Evolutionary conservation across 2,329 filamentous ascomycete species (phyloP).

Genomic region (Microdochium trichocladiopsis): DNA sequence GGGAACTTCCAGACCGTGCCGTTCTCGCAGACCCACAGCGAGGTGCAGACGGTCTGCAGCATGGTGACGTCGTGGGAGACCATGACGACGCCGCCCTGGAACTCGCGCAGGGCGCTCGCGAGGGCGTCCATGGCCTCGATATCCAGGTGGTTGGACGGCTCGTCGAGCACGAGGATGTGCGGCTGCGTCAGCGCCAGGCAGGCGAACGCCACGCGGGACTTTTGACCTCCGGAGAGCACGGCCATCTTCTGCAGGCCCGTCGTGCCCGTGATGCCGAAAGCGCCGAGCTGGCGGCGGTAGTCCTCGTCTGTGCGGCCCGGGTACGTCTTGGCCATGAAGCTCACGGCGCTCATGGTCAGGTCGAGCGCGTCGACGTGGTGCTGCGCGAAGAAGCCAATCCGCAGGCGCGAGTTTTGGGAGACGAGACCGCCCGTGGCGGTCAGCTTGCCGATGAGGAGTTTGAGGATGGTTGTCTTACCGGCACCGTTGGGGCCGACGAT

Average conservation of each 20-base stretch:
- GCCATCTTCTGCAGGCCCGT: slow-evolving; percentile 96
- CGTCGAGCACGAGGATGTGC: slow-evolving; percentile 95
- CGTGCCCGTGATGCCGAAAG: slow-evolving; percentile 85
- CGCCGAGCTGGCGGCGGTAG: slow-evolving; percentile 89
- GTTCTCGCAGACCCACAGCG: slow-evolving; percentile 91
- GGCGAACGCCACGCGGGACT: slow-evolving; percentile 97
- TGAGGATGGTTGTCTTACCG: slow-evolving; percentile 97
- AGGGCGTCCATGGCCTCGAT: slow-evolving; percentile 99
- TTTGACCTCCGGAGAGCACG: slow-evolving; percentile 91
- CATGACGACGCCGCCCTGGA: slow-evolving; percentile 95
- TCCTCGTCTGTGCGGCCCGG: slow-evolving; percentile 92
- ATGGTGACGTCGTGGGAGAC: slow-evolving; percentile 99
- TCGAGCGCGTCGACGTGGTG: slow-evolving; percentile 97
- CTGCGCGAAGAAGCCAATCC: slow-evolving; percentile 95
- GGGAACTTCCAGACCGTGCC: slow-evolving; percentile 95
- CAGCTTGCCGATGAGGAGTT: slow-evolving; percentile 88
- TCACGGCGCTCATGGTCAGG: slow-evolving; percentile 79
- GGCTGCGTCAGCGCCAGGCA: slow-evolving; percentile 89
- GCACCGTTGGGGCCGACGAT: slow-evolving; percentile 99
- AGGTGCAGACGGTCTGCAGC: slow-evolving; percentile 91
- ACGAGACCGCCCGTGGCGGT: slow-evolving; percentile 73
- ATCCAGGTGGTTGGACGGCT: slow-evolving; percentile 97
- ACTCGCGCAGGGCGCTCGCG: slow-evolving; percentile 72
- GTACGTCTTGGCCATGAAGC: slow-evolving; percentile 92
- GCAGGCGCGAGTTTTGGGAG: slow-evolving; percentile 78